Evolutionary conservation across 1,284 basidiomycete species (phyloP), one percentile per base, ranked within the genome.

Genomic region (Anthracocystis setariae): DNA sequence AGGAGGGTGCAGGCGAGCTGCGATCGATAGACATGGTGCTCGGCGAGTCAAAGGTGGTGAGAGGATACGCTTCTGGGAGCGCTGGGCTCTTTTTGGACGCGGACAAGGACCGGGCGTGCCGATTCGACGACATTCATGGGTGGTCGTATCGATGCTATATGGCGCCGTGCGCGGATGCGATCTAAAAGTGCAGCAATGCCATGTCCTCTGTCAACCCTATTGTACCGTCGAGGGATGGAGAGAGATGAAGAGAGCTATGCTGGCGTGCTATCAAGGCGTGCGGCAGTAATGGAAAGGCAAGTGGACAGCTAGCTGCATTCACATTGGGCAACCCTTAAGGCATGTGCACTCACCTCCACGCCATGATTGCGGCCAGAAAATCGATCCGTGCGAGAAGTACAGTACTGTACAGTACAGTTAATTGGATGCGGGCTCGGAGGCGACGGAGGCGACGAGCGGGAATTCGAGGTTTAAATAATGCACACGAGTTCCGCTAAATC

Each of bases 321-420:
- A n/a, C n/a, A n/a, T n/a, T n/a, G n/a, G 12, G 35, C 5, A 37
- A 37, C 35, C 12, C 35, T 13, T 13, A 17, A 37, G 43, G 48
- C 47, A 46, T 46, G 44, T 51, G 56, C 56, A 58, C 52, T n/a
- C 15, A 38, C 23, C 21, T 49, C n/a, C 15, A 27, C 37, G 47
- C 21, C 20, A 18, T 25, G 48, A 8, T 35, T 24, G 4, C 29
- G 17, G 21, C 3, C n/a, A 27, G 8, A 35, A 58, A n/a, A 40
- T 58, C 43, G 27, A 67, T 39, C 42, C 64, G 64, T 67, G 64
- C 64, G 64, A 67, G 64, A 67, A 49, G 44, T n/a, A 33, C 46
- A 37, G 32, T 20, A 37, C n/a, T n/a, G n/a, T n/a, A n/a, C n/a
- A n/a, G n/a, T n/a, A n/a, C n/a, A n/a, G n/a, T n/a, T n/a, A n/a